These are phyloP conservation scores for Eucalyptus pauciflora DNA, from an alignment of 345 rosid species.

Conservation along the genomic window DNA sequence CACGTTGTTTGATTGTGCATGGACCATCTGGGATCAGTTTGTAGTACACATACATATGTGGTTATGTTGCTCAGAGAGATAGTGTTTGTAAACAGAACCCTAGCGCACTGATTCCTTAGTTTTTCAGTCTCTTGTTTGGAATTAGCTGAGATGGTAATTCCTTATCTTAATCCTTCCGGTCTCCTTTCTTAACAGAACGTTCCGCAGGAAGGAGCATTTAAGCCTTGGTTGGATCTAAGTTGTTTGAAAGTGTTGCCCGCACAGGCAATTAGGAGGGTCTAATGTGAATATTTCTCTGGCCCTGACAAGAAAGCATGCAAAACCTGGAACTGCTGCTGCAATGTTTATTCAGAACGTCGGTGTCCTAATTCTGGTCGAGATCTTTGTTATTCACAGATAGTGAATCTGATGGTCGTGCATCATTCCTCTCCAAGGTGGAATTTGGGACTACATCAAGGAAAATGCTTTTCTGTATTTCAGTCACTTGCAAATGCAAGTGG, in stretches of 20 bases:
- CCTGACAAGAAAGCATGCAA: not conserved
- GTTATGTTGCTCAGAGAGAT: not conserved
- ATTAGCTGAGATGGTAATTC: not conserved
- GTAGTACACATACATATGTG: not conserved
- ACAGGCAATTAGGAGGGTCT: not conserved
- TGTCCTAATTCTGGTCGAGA: not conserved
- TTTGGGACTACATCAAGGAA: not conserved
- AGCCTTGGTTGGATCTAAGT: constrained; percentile 38
- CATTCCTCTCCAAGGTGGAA: not conserved
- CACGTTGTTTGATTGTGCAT: not conserved
- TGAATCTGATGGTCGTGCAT: not conserved
- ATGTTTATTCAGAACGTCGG: not conserved
- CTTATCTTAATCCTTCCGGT: not conserved
- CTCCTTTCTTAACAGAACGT: constrained; percentile 22
- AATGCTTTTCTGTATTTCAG: not conserved
- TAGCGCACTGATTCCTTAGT: not conserved
- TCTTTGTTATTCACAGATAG: not conserved
- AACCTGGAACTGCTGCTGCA: not conserved
- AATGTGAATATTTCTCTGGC: not conserved
- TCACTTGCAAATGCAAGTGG: not conserved
- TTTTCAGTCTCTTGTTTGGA: not conserved
- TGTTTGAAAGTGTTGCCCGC: constrained; percentile 14
- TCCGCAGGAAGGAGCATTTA: constrained; percentile 29
- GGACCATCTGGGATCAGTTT: not conserved
- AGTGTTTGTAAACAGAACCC: not conserved